Conservation (phyloP, 2,329 filamentous ascomycete genomes). For the Penicillium frequentans region DNA sequence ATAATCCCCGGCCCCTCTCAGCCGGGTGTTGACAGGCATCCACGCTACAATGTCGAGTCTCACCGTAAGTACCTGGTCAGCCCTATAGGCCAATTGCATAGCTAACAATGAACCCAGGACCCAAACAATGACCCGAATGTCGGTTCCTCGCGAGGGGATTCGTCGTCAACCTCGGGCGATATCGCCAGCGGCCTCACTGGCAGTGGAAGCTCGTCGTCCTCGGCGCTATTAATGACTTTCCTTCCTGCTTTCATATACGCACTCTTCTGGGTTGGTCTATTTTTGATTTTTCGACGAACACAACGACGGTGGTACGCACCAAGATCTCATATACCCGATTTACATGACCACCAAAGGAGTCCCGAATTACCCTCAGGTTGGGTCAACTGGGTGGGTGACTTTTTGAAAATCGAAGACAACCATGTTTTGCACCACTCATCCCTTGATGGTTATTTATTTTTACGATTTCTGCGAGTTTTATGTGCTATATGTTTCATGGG, state of each 20-base stretch:
- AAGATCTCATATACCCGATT: slow-evolving; percentile 42
- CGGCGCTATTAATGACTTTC: slow-evolving; percentile 50
- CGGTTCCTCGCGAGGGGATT: slow-evolving; percentile 41
- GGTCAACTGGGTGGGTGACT: slow-evolving; percentile 56
- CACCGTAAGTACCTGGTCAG: slow-evolving; percentile 8
- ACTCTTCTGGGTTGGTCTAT: slow-evolving; percentile 44
- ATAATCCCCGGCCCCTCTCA: background rate
- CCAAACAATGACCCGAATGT: slow-evolving; percentile 43
- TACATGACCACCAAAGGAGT: slow-evolving; percentile 48
- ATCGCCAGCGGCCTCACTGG: slow-evolving; percentile 31
- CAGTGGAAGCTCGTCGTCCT: slow-evolving; percentile 50
- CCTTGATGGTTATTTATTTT: slow-evolving; percentile 86
- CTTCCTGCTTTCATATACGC: slow-evolving; percentile 48
- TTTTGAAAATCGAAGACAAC: slow-evolving; percentile 63
- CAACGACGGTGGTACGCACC: slow-evolving; percentile 49
- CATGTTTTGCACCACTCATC: slow-evolving; percentile 88
- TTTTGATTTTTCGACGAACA: slow-evolving; percentile 48
- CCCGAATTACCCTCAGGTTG: slow-evolving; percentile 49
- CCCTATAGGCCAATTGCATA: background rate
- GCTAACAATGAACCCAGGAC: slow-evolving; percentile 25
- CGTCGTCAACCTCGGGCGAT: slow-evolving; percentile 36
- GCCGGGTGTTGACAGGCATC: background rate
- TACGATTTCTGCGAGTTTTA: slow-evolving; percentile 80
- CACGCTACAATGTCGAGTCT: slow-evolving; percentile 14
- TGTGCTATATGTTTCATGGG: slow-evolving; percentile 79